phyloP scores from a whole-genome alignment of 352 stramenopile genomes.

The Pythium rishiriense region DNA sequence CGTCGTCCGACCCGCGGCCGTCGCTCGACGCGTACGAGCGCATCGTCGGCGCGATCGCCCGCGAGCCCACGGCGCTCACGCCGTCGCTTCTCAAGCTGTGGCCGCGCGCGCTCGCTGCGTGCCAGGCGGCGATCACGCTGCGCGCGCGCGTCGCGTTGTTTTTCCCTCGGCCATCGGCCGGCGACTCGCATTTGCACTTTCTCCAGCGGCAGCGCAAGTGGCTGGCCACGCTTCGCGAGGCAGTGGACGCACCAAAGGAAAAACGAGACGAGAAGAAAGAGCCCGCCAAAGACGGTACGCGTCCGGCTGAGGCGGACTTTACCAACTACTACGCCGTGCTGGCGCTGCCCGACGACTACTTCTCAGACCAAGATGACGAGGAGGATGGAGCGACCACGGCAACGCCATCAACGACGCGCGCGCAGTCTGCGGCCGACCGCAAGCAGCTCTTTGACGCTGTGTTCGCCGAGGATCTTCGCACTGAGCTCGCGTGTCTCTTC shows the following conservation, averaged over 20 bases:
- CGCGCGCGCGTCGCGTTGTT: conserved; percentile 8
- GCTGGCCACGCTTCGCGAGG: background rate
- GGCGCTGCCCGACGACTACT: background rate
- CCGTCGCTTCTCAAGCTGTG: background rate
- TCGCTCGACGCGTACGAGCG: conserved; percentile 6
- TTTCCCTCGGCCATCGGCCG: background rate
- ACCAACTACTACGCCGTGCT: conserved; percentile 14
- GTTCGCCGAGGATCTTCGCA: conserved; percentile 17
- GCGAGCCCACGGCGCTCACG: background rate
- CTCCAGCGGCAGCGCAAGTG: background rate
- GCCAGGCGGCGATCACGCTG: conserved; percentile 10
- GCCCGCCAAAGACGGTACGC: background rate
- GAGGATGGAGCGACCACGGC: background rate
- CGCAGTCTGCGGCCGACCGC: background rate
- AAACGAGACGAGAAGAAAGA: background rate
- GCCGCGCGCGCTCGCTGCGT: conserved; percentile 6
- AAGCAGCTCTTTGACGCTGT: background rate
- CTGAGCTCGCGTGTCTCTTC: conserved; percentile 31
- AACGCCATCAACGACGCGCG: background rate
- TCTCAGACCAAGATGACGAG: background rate
- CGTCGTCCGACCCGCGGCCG: background rate
- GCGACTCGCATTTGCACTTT: conserved; percentile 1
- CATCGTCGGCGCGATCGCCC: conserved; percentile 7
- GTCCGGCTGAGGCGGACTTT: background rate
- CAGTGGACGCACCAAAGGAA: too few species aligned